Conservation (phyloP, 768 basidiomycete genomes). For the Ephemerocybe angulata region DNA sequence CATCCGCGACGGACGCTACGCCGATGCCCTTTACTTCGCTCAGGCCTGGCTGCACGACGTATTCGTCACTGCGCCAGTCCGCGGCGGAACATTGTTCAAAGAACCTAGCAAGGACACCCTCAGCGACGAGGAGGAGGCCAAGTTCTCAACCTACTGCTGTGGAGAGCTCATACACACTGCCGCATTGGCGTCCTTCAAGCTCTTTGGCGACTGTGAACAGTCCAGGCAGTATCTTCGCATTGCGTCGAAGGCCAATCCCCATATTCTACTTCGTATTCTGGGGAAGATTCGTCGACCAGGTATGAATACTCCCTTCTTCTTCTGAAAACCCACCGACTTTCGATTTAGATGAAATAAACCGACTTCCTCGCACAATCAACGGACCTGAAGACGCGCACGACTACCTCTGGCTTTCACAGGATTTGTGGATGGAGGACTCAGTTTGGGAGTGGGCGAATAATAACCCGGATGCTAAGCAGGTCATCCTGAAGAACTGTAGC, state of each 20-base stretch:
- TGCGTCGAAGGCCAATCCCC: slow-evolving; percentile 30
- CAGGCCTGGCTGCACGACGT: slow-evolving; percentile 25
- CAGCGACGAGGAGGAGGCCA: slow-evolving; percentile 11
- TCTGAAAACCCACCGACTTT: not conserved
- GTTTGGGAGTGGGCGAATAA: slow-evolving; percentile 43
- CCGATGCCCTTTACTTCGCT: slow-evolving; percentile 39
- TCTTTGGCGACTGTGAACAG: slow-evolving; percentile 37
- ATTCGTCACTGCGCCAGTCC: slow-evolving; percentile 12
- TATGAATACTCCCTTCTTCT: slow-evolving; percentile 16
- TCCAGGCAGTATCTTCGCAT: slow-evolving; percentile 38
- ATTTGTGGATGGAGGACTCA: slow-evolving; percentile 39
- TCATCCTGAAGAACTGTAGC: slow-evolving; percentile 32
- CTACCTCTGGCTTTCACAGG: slow-evolving; percentile 42
- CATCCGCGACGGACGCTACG: slow-evolving; percentile 27
- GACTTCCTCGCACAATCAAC: slow-evolving; percentile 25
- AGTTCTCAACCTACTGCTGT: slow-evolving; percentile 1
- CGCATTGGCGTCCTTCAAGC: slow-evolving; percentile 39
- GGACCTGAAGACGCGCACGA: slow-evolving; percentile 44
- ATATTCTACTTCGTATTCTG: slow-evolving; percentile 37
- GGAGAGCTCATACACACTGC: slow-evolving; percentile 32
- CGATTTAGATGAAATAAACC: slow-evolving; percentile 27
- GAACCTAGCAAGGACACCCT: slow-evolving; percentile 22
- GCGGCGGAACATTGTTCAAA: slow-evolving; percentile 26
- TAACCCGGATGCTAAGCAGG: slow-evolving; percentile 28
- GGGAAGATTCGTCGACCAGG: slow-evolving; percentile 33